phyloP scores from a whole-genome alignment of 1,139 yeast genomes.

The Kodamaea fungicola region DNA sequence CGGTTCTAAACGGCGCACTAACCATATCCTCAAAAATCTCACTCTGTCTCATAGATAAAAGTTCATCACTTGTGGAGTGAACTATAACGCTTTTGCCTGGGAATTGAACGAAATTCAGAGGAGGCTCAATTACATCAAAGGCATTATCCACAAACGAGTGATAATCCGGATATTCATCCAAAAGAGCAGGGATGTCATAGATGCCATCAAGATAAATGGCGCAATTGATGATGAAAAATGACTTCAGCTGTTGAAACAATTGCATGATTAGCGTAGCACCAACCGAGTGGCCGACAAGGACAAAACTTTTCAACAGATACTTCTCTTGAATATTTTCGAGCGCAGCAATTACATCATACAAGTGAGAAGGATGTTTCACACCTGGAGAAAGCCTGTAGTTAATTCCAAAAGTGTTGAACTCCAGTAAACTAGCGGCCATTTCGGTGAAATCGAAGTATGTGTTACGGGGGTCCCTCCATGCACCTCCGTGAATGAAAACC shows the following conservation, averaged over 20 bases:
- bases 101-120: constrained; percentile 24
- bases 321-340: constrained; percentile 26
- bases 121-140: constrained; percentile 23
- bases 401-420: constrained; percentile 37
- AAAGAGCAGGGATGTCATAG: constrained; percentile 37
- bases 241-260: constrained; percentile 29
- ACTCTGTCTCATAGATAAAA: constrained; percentile 27
- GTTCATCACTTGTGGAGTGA: constrained; percentile 35
- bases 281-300: constrained; percentile 73
- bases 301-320: constrained; percentile 18
- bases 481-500: constrained; percentile 78
- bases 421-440: constrained; percentile 19
- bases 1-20: constrained; percentile 5
- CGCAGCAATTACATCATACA: constrained; percentile 53
- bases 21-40: constrained; percentile 16
- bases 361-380: constrained; percentile 60
- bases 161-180: constrained; percentile 45
- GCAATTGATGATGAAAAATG: constrained; percentile 1
- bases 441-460: constrained; percentile 53
- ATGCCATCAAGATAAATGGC: constrained; percentile 47
- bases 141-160: constrained; percentile 41
- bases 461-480: constrained; percentile 74
- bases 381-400: constrained; percentile 71
- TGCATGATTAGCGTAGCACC: constrained; percentile 75
- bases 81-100: constrained; percentile 9